phyloP scores from a whole-genome alignment of 345 rosid species.

The Gossypium bickii region DNA sequence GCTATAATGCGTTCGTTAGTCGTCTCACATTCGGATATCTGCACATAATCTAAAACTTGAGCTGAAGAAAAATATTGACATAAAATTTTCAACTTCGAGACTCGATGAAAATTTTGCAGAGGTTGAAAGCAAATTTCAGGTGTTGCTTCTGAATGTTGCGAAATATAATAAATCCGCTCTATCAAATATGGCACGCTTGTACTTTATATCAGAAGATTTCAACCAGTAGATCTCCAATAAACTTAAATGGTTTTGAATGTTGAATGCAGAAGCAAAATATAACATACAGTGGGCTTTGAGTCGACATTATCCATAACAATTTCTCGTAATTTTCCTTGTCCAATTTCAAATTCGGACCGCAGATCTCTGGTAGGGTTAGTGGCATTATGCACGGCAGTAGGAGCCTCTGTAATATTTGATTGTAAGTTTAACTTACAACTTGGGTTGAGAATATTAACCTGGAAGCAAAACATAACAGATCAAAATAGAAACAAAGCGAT shows the following conservation, averaged over 20 bases:
- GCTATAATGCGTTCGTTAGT: conserved; percentile 41
- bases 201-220: background rate
- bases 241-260: background rate
- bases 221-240: background rate
- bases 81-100: background rate
- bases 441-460: conserved; percentile 90
- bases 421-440: conserved; percentile 85
- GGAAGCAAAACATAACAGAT: conserved; percentile 15
- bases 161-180: background rate
- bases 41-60: conserved; percentile 21
- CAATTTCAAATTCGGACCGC: conserved; percentile 70
- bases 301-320: conserved; percentile 69
- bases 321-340: conserved; percentile 83
- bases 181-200: background rate
- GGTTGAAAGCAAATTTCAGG: background rate
- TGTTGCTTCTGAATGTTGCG: background rate
- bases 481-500: background rate
- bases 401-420: conserved; percentile 48
- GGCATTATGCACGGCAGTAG: conserved; percentile 62
- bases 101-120: background rate
- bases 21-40: conserved; percentile 54
- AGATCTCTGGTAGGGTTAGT: conserved; percentile 73
- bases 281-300: conserved; percentile 48
- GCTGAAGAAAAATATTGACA: background rate
- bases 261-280: conserved; percentile 10